Conservation (phyloP, 257 asterid species). For the Plectranthus barbatus region DNA sequence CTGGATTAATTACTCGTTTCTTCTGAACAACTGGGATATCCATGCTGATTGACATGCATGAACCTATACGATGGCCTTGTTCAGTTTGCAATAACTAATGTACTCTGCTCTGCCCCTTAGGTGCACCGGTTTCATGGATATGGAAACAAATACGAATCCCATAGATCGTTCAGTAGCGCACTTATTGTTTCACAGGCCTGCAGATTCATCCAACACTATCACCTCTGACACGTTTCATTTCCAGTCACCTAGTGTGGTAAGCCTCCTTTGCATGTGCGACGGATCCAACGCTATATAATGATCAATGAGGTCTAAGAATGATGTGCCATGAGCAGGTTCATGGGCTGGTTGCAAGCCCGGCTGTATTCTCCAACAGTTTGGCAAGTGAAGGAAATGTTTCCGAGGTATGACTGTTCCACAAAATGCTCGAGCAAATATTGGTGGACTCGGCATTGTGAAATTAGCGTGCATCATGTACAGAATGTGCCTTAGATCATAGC, state of each 20-base stretch:
- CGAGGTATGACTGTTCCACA: constrained; percentile 7
- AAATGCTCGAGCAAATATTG: background rate
- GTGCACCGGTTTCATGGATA: constrained; percentile 44
- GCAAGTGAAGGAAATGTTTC: constrained; percentile 19
- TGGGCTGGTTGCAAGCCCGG: constrained; percentile 23
- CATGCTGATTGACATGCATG: background rate
- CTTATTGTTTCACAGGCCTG: constrained; percentile 62
- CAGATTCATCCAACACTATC: constrained; percentile 31
- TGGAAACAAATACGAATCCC: constrained; percentile 79
- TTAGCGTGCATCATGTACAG: constrained; percentile 5
- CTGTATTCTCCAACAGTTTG: constrained; percentile 25
- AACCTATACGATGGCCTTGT: background rate
- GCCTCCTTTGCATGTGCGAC: background rate
- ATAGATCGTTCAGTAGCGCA: constrained; percentile 88
- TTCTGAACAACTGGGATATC: background rate
- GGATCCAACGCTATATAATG: background rate
- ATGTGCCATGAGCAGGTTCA: constrained; percentile 35
- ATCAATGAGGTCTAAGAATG: constrained; percentile 11
- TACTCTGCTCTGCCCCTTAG: constrained; percentile 18
- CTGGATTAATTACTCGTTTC: background rate
- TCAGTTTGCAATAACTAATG: background rate
- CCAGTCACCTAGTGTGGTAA: constrained; percentile 35
- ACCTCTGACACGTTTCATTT: constrained; percentile 24
- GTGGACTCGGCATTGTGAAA: background rate
- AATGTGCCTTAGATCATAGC: background rate